Evolutionary conservation across 2,329 filamentous ascomycete species (phyloP).

Genomic region (Canariomyces notabilis): DNA sequence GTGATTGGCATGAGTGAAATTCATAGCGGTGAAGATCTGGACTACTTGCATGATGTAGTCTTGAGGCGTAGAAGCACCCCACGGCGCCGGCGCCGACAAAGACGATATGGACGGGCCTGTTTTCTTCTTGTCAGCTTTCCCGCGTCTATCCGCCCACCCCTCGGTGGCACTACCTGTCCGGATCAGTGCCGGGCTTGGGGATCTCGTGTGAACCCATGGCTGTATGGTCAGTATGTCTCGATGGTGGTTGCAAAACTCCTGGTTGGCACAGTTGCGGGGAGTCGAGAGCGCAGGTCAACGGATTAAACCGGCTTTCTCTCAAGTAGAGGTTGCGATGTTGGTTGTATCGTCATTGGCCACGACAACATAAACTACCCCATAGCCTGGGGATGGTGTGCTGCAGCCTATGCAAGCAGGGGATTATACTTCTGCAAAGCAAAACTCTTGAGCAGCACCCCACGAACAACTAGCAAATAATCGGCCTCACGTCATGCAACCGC

Average conservation of each 20-base stretch:
- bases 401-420: too few species aligned
- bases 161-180: constrained; percentile 15
- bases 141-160: not conserved
- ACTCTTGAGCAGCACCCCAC: not conserved
- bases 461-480: not conserved
- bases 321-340: too few species aligned
- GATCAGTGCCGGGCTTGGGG: constrained; percentile 16
- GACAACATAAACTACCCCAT: too few species aligned
- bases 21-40: not conserved
- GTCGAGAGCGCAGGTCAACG: not conserved
- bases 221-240: not conserved
- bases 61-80: constrained; percentile 67
- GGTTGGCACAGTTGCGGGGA: not conserved
- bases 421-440: not conserved
- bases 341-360: not conserved
- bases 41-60: constrained; percentile 53
- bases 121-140: constrained; percentile 3
- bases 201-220: constrained; percentile 10
- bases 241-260: not conserved
- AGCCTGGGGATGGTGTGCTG: too few species aligned
- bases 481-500: not conserved
- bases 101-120: constrained; percentile 51
- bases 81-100: constrained; percentile 68
- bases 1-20: not conserved
- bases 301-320: not conserved